Evolutionary conservation across 345 rosid species (phyloP), one percentile per base, ranked within the genome.

Genomic region (Leavenworthia alabamica): DNA sequence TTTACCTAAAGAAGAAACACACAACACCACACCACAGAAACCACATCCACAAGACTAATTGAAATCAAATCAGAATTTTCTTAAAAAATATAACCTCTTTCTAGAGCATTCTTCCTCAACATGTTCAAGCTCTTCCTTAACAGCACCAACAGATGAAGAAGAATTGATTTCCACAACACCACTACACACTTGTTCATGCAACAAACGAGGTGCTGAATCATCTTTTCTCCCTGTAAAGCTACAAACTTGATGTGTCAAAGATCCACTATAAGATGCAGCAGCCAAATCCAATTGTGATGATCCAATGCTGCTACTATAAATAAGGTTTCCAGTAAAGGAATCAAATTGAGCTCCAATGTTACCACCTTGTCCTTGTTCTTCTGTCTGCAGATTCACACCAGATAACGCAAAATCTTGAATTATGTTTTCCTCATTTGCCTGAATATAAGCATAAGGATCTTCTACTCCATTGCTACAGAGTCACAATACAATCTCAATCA

Each of bases 121-220:
- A 51, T 32, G 67, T 43, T 44, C 56, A n/a, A n/a, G 24, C 48
- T 71, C 75, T 49, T 50, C 60, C 65, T 71, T 71, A 42, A 71
- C 61, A 40, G 13, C 61, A 8, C 75, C 70, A 48, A 46, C 75
- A 26, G 66, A 71, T 26, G 75, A 71, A 2, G 75, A 64, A 71
- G 75, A 64, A 36, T 57, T 64, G 41, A 71, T 64, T 7, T 71
- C 75, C 13, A 71, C 52, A 3, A 56, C 54, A 49, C 20, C 36
- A 3, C 24, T 9, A 39, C 45, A 62, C 6, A 47, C 44, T 47
- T 63, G 60, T 35, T 37, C 51, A n/a, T 35, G 67, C 37, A 26
- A 13, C 41, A 55, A 26, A 39, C 6, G 33, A 54, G 12, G 1
- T 42, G 4, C 33, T 46, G 29, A 46, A 22, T 16, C 27, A 9